phyloP scores from a whole-genome alignment of 2,329 filamentous ascomycete genomes.

The Annulohypoxylon truncatum region DNA sequence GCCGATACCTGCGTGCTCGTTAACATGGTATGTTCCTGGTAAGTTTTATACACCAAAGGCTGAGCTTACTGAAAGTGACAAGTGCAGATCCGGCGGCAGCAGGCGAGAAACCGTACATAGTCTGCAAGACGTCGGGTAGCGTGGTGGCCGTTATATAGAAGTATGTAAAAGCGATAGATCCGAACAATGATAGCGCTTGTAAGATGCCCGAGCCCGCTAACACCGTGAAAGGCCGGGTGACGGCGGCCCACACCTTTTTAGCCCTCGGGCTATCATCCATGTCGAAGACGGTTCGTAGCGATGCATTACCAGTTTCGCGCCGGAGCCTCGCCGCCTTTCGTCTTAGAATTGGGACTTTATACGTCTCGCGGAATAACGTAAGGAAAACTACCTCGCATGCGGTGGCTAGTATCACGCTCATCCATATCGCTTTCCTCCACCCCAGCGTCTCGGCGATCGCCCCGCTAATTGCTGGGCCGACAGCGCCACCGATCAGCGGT shows the following conservation, averaged over 20 bases:
- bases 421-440: constrained; percentile 66
- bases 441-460: constrained; percentile 65
- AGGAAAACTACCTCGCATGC: constrained; percentile 64
- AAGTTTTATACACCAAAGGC: not conserved
- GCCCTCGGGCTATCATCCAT: constrained; percentile 40
- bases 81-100: constrained; percentile 65
- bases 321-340: constrained; percentile 53
- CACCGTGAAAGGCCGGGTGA: constrained; percentile 60
- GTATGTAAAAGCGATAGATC: constrained; percentile 60
- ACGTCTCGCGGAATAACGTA: constrained; percentile 68
- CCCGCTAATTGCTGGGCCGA: constrained; percentile 67
- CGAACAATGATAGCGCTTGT: constrained; percentile 59
- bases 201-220: constrained; percentile 64
- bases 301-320: constrained; percentile 47
- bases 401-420: constrained; percentile 60
- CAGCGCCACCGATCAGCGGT: constrained; percentile 67
- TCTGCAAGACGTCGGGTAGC: constrained; percentile 62
- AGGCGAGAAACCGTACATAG: constrained; percentile 62
- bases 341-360: constrained; percentile 66
- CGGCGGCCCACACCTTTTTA: constrained; percentile 54
- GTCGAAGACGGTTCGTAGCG: constrained; percentile 51
- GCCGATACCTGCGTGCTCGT: constrained; percentile 57
- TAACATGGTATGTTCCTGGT: constrained; percentile 29
- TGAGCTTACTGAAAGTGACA: constrained; percentile 63
- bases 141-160: constrained; percentile 67